Evolutionary conservation across 495 filamentous ascomycete species (phyloP), one percentile per base, ranked within the genome.

Genomic region (Cudoniella acicularis): DNA sequence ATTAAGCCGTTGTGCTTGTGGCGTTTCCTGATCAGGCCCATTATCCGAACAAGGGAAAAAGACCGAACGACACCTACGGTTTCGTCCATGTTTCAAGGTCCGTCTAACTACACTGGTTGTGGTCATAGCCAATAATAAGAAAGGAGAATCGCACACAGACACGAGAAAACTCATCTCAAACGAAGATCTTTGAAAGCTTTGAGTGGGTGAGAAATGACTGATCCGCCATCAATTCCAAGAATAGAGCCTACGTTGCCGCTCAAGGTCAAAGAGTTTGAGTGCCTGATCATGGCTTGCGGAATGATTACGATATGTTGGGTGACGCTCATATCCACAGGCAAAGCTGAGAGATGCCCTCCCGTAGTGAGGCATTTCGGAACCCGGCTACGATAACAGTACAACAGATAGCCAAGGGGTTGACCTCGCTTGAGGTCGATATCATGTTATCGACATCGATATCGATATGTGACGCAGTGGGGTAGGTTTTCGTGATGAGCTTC

Each of bases 221-320:
- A n/a, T n/a, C n/a, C n/a, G n/a, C n/a, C n/a, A n/a, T 16, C 48
- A 20, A 26, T 6, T 49, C 50, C 43, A 54, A 49, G 43, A 54
- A 60, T 60, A 54, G 57, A 46, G 42, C 18, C 57, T 50, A 60
- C 57, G 57, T 60, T 60, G 17, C 36, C 26, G 49, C n/a, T n/a
- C n/a, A n/a, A n/a, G n/a, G n/a, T n/a, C n/a, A n/a, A n/a, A n/a
- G n/a, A n/a, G n/a, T n/a, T n/a, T n/a, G n/a, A n/a, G n/a, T n/a
- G n/a, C n/a, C n/a, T n/a, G n/a, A n/a, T n/a, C n/a, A 45, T 13
- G 20, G 11, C 11, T 50, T 26, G 10, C 23, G 18, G 20, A n/a
- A n/a, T n/a, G 18, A 22, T 13, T 50, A 50, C 18, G 23, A 50
- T n/a, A 21, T 6, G 17, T 4, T 46, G 43, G 13, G 22, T 8